Evolutionary conservation across 768 basidiomycete genomes (phyloP).

Genomic region (Termitomyces sp.): DNA sequence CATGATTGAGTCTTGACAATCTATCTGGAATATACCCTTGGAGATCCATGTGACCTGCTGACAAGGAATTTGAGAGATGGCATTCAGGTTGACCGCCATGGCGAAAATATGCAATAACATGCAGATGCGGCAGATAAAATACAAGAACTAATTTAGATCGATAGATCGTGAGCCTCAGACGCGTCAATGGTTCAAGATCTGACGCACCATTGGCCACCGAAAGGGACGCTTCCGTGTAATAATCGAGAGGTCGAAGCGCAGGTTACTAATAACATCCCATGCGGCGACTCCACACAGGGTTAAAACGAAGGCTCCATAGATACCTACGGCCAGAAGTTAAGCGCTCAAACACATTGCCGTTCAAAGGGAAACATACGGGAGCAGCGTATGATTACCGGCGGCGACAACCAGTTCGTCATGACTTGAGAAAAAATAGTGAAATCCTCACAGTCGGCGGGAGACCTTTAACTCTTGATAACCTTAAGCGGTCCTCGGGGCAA

Average conservation of each 20-base stretch:
- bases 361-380: slow-evolving; percentile 18
- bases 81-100: slow-evolving; percentile 27
- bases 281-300: slow-evolving; percentile 26
- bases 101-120: slow-evolving; percentile 29
- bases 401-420: slow-evolving; percentile 19
- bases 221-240: slow-evolving; percentile 22
- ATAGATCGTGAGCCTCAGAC: neutral
- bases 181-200: neutral
- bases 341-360: neutral
- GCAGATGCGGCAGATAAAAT: slow-evolving; percentile 25
- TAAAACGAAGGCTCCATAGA: slow-evolving; percentile 25
- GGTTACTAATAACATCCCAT: slow-evolving; percentile 25
- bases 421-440: neutral
- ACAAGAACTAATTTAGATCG: slow-evolving; percentile 24
- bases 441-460: neutral
- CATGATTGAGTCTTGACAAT: neutral
- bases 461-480: neutral
- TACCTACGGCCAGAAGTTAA: slow-evolving; percentile 13
- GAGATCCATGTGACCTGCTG: slow-evolving; percentile 26
- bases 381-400: slow-evolving; percentile 20
- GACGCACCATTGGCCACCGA: slow-evolving; percentile 29
- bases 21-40: slow-evolving; percentile 19
- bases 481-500: neutral
- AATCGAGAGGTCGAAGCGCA: slow-evolving; percentile 27
- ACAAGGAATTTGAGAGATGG: slow-evolving; percentile 26